Evolutionary conservation across 2,329 filamentous ascomycete species (phyloP).

Genomic region (Grosmannia huntii): DNA sequence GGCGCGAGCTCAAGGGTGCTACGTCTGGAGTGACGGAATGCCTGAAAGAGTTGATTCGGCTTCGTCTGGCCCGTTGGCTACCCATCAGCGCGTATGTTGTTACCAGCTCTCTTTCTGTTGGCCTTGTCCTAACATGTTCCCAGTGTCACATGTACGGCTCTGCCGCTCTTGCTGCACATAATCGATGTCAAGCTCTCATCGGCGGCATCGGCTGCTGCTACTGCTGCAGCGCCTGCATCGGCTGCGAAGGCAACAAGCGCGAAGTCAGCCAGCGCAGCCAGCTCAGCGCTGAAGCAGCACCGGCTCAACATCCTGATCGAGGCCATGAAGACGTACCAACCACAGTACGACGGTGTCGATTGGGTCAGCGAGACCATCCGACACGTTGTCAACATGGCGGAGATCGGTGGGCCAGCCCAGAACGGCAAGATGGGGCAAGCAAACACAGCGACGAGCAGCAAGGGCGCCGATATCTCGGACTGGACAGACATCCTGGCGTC

Average conservation of each 20-base stretch:
- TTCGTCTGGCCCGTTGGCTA: constrained; percentile 12
- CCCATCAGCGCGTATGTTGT: constrained; percentile 10
- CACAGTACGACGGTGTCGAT: constrained; percentile 12
- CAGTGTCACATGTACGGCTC: constrained; percentile 10
- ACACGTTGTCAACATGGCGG: constrained; percentile 10
- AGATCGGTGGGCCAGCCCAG: constrained; percentile 7
- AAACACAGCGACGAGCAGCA: background rate
- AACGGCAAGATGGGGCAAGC: background rate
- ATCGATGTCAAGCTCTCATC: constrained; percentile 11
- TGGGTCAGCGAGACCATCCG: constrained; percentile 12
- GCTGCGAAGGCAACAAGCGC: background rate
- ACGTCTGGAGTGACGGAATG: constrained; percentile 10
- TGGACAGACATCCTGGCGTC: constrained; percentile 10
- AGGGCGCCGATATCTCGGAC: constrained; percentile 2
- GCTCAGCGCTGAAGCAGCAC: constrained; percentile 27
- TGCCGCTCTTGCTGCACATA: constrained; percentile 12
- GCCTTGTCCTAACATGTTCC: background rate
- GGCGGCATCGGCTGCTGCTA: background rate
- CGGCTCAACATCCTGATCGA: constrained; percentile 16
- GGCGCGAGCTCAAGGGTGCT: constrained; percentile 11
- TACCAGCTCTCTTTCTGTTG: no score
- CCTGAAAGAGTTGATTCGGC: constrained; percentile 12
- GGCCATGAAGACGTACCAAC: constrained; percentile 14
- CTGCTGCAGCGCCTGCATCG: background rate
- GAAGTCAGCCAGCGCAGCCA: constrained; percentile 6